Base-by-base conservation (phyloP, 2,329 filamentous ascomycete species). In the Colletotrichum liaoningense region DNA sequence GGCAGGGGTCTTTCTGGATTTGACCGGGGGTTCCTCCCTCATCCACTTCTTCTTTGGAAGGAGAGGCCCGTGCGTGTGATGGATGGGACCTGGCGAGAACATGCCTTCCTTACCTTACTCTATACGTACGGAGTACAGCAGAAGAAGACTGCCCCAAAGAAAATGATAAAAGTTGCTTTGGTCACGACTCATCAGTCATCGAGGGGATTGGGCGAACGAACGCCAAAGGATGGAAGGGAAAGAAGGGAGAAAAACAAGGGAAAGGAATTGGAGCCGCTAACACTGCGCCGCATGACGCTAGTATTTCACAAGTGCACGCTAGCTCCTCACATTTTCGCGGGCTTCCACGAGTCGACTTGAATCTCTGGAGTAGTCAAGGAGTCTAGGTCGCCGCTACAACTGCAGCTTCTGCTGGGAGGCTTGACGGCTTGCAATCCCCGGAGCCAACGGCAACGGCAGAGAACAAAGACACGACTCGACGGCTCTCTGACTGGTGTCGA, bases 41-140 rank as follows among this genome's bases (percentile, higher is more conserved):
- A 26, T 42, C 38, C 38, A 42, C 38, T 52, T n/a, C 7, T 24
- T 52, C 42, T 16, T 46, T 33, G 22, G 11, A 26, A 19, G 28
- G 28, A 52, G 42, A 26, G 67, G 67, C 30, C 67, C 67, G 16
- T 70, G 67, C 62, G 67, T 22, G 42, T 42, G 8, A 49, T 49
- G 42, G 19, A 49, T 49, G 42, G 42, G 19, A 49, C 42, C 19
- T 49, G 42, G 22, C 38, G 38, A 19, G 38, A 42, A 42, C 16
- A 42, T 19, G 16, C 33, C 33, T 26, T 26, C 33, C 33, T 26
- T 26, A 26, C 26, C 26, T 35, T 35, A 35, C 33, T 35, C 11
- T 35, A 11, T 35, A 35, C 33, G 9, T 12, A 35, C 33, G 33
- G 33, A 12, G 33, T 35, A 35, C 42, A 49, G 42, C 16, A 49